A percentile compares a stretch with the other conserved stretches of the same genome.
These are phyloP conservation scores for Penicillium crustosum DNA, from an alignment of 2,329 filamentous ascomycete genomes.

Conservation along the genomic window DNA sequence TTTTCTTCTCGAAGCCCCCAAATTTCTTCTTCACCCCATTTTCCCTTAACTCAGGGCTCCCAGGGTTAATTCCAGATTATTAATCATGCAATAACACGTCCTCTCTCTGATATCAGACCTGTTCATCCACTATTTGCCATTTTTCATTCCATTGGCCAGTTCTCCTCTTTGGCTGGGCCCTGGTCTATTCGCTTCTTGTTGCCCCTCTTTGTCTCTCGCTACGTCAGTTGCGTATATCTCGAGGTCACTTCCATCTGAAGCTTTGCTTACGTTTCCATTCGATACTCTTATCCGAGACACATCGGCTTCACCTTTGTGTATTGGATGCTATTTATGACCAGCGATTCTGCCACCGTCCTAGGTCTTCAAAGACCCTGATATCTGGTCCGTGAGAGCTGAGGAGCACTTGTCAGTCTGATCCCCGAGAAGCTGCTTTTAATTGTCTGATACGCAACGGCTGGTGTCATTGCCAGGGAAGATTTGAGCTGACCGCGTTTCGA, in stretches of 20 bases:
- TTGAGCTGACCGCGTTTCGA: constrained; percentile 4
- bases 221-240: constrained; percentile 5
- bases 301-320: neutral
- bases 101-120: constrained; percentile 17
- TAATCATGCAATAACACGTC: constrained; percentile 22
- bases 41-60: neutral
- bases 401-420: neutral
- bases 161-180: constrained; percentile 19
- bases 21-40: constrained; percentile 19
- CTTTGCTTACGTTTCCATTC: neutral
- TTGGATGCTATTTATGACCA: constrained; percentile 1
- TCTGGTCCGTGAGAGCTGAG: neutral
- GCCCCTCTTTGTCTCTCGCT: constrained; percentile 15
- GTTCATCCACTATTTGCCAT: constrained; percentile 5
- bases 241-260: neutral
- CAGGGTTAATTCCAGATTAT: constrained; percentile 10
- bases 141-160: constrained; percentile 5
- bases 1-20: constrained; percentile 23
- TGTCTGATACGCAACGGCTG: neutral
- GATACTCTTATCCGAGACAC: neutral
- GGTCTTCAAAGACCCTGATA: neutral
- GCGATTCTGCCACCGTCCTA: neutral
- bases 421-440: neutral
- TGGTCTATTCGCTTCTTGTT: constrained; percentile 15
- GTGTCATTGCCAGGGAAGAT: neutral